Evolutionary conservation across 192 early-diverging fungal genomes (phyloP).

Genomic region (Paraglomus brasilianum): DNA sequence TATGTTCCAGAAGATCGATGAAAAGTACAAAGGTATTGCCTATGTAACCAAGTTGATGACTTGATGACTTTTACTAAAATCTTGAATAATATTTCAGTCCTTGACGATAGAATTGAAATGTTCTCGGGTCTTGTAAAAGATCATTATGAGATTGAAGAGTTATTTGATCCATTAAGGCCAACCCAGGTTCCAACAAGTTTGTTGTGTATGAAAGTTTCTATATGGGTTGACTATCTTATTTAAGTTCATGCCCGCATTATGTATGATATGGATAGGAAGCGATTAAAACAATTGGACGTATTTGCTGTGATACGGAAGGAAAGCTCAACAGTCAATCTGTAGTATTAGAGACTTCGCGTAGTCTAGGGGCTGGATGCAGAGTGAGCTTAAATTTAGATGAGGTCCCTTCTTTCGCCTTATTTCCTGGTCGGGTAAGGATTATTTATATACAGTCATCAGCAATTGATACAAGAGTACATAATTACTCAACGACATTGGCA

Average conservation of each 20-base stretch:
- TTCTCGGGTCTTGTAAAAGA: conserved; percentile 48
- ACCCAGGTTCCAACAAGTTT: conserved; percentile 29
- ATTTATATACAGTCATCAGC: background rate
- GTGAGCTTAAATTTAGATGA: conserved; percentile 62
- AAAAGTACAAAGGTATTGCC: conserved; percentile 47
- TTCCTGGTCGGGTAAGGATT: conserved; percentile 73
- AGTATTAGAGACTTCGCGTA: conserved; percentile 78
- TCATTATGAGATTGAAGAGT: conserved; percentile 32
- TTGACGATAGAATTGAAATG: conserved; percentile 55
- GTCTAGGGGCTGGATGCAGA: conserved; percentile 69
- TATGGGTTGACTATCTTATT: conserved; percentile 1
- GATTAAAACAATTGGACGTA: conserved; percentile 72
- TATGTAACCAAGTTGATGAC: background rate
- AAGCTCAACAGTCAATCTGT: conserved; percentile 71
- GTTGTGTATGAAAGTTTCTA: background rate
- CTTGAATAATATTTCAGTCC: background rate
- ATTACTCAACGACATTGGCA: background rate
- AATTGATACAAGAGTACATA: background rate
- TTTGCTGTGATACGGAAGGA: conserved; percentile 69
- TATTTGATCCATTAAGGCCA: conserved; percentile 34
- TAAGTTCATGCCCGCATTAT: too few species aligned
- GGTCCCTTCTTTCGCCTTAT: conserved; percentile 66
- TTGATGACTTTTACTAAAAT: background rate
- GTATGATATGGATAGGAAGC: conserved; percentile 58
- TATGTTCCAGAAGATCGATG: conserved; percentile 69